Percentiles rank a stretch among this genome's conserved stretches.
These are phyloP conservation scores for Tulasnella sp. DNA, from an alignment of 768 basidiomycete genomes.

Conservation along the genomic window DNA sequence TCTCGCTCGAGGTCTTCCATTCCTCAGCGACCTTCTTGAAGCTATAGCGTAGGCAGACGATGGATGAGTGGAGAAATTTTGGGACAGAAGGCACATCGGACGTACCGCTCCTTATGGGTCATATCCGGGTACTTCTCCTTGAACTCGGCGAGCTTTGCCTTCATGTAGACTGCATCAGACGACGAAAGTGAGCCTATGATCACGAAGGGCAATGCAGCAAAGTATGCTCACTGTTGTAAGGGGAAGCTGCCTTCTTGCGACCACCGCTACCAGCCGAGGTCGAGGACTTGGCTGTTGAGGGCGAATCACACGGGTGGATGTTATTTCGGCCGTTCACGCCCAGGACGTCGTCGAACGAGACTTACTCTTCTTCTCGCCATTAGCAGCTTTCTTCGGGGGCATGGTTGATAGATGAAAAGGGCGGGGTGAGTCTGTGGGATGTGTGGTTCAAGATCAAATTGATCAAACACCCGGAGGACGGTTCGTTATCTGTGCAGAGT, in stretches of 20 bases:
- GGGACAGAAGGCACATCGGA: not conserved
- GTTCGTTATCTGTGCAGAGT: not conserved
- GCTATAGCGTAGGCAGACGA: not conserved
- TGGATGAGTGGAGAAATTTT: not conserved
- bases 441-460: not conserved
- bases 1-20: conserved; percentile 6
- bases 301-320: not conserved
- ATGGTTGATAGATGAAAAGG: not conserved
- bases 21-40: conserved; percentile 14
- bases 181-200: not conserved
- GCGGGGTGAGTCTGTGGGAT: not conserved
- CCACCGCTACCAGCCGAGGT: conserved; percentile 4
- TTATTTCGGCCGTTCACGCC: not conserved
- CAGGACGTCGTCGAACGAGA: not conserved
- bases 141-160: conserved; percentile 16
- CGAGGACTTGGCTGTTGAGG: conserved; percentile 12
- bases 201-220: not conserved
- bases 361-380: conserved; percentile 14
- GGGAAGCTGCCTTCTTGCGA: conserved; percentile 10
- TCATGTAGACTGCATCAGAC: conserved; percentile 13
- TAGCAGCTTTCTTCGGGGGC: conserved; percentile 12
- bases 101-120: conserved; percentile 17
- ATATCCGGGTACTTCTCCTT: conserved; percentile 17
- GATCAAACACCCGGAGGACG: not conserved
- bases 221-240: conserved; percentile 13